A percentile compares a stretch with the other conserved stretches of the same genome.
phyloP scores from a whole-genome alignment of 805 yeast genomes.

The Candida ponderosae region DNA sequence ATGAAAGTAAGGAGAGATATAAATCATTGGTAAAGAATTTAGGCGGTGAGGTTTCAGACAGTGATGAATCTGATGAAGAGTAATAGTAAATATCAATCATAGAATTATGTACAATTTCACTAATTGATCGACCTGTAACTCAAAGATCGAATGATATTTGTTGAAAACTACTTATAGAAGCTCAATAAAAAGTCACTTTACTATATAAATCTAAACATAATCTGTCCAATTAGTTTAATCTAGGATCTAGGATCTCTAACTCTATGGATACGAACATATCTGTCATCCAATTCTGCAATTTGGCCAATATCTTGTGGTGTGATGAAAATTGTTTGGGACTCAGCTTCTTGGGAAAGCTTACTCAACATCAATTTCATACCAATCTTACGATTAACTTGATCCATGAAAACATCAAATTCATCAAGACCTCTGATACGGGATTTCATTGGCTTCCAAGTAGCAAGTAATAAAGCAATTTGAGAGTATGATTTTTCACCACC shows the following conservation, averaged over 20 bases:
- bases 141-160: too few species aligned
- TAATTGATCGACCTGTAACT: too few species aligned
- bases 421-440: constrained; percentile 85
- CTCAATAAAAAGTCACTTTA: too few species aligned
- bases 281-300: constrained; percentile 53
- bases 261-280: constrained; percentile 55
- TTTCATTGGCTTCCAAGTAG: constrained; percentile 92
- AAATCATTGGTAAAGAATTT: constrained; percentile 40
- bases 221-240: too few species aligned
- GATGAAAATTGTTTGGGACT: constrained; percentile 83
- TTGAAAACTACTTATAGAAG: too few species aligned
- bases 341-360: constrained; percentile 53
- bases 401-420: constrained; percentile 98
- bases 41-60: constrained; percentile 61
- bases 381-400: constrained; percentile 76
- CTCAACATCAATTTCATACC: constrained; percentile 69
- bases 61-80: constrained; percentile 36
- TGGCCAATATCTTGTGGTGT: constrained; percentile 85
- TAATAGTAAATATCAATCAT: neutral
- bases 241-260: constrained; percentile 40
- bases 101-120: too few species aligned
- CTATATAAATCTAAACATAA: too few species aligned
- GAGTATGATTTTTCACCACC: constrained; percentile 97
- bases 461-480: constrained; percentile 77
- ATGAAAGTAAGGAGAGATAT: constrained; percentile 55